Base-by-base conservation (phyloP, 2,329 filamentous ascomycete genomes). In the Dryadomyces quercivorus region DNA sequence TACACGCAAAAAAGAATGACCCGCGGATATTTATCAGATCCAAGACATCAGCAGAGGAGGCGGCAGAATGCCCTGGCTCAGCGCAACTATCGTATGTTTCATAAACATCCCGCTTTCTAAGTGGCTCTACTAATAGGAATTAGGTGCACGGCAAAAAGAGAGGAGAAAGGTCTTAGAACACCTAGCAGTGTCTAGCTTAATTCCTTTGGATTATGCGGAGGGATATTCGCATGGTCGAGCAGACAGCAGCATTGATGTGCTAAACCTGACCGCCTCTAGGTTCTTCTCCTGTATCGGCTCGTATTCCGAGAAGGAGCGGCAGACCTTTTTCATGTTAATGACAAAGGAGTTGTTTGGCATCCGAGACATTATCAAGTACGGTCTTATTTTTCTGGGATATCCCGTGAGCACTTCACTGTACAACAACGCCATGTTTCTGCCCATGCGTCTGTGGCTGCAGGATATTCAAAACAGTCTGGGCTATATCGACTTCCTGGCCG, bases 281-380 rank as follows among this genome's bases (percentile, higher is more conserved):
- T 52, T 56, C 50, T 51, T 50, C 21, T 26, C 36, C 20, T 50
- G 43, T 21, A 47, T 53, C 34, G 50, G 44, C 10, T n/a, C 36
- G 21, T 52, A 20, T 15, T 26, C 54, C 34, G 42, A 51, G 22
- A 21, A 18, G n/a, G 54, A 52, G 45, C 38, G 45, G 18, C 36
- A 22, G 16, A 56, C 43, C 3, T 56, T 50, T 49, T 51, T 50
- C 47, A 38, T 21, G 18, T n/a, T 56, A 18, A 45, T 56, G 22
- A 50, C 43, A 10, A 45, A 53, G 31, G 55, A 56, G 36, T 16
- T 43, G 2, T 54, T 54, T 45, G 49, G 51, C 52, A 31, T 54
- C 44, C 52, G 55, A 21, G 55, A 56, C 44, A 44, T 56, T 18
- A 31, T 52, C 51, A 56, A 56, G 44, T 56, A 52, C 44, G 52